Conservation (phyloP, 108 stramenopile genomes). For the Nitzschia sp. region DNA sequence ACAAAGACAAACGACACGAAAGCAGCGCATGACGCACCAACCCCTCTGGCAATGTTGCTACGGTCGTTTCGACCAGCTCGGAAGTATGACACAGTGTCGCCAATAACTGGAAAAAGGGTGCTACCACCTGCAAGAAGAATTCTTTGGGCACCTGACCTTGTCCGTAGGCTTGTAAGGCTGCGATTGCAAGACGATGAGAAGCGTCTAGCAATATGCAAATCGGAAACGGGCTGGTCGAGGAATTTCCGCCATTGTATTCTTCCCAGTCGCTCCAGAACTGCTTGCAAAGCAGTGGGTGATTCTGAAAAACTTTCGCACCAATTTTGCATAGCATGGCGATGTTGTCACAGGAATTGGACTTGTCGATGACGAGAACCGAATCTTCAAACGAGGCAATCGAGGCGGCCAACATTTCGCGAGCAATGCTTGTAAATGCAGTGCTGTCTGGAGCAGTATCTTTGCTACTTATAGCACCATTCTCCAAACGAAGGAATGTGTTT, state of each 20-base stretch:
- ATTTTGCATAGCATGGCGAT: conserved; percentile 59
- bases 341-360: conserved; percentile 42
- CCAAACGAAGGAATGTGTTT: conserved; percentile 2
- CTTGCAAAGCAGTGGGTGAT: conserved; percentile 48
- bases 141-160: conserved; percentile 6
- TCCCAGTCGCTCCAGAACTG: conserved; percentile 69
- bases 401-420: conserved; percentile 56
- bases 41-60: conserved; percentile 13
- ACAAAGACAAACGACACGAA: conserved; percentile 14
- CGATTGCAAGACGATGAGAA: conserved; percentile 43
- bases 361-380: conserved; percentile 18
- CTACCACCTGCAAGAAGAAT: conserved; percentile 16
- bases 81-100: conserved; percentile 17
- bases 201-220: conserved; percentile 61
- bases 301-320: conserved; percentile 42
- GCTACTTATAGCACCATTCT: conserved; percentile 4
- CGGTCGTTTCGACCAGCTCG: conserved; percentile 12
- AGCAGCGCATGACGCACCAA: conserved; percentile 27
- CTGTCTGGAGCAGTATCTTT: conserved; percentile 12
- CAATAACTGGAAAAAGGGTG: conserved; percentile 27
- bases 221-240: conserved; percentile 15
- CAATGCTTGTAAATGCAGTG: conserved; percentile 62
- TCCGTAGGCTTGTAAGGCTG: conserved; percentile 28
- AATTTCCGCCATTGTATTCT: conserved; percentile 18
- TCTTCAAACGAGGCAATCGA: conserved; percentile 52